A percentile compares a stretch with the other conserved stretches of the same genome.
phyloP scores from a whole-genome alignment of 2,329 filamentous ascomycete species.

The Fusarium sterilihyphosum region DNA sequence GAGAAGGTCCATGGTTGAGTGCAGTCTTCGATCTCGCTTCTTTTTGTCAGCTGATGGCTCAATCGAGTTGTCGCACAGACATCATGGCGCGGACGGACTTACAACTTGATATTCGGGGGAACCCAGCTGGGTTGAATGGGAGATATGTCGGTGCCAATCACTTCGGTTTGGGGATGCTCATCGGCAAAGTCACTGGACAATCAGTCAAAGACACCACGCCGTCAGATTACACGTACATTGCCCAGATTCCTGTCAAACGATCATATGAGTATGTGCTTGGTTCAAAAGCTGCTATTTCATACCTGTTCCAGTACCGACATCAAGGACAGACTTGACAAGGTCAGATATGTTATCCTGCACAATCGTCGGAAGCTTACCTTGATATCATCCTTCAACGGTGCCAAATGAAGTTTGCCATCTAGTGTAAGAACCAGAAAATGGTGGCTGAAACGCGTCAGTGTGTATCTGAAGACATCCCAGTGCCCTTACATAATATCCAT shows the following conservation, averaged over 20 bases:
- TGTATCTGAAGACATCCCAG: accelerated
- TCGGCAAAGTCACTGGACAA: conserved; percentile 3
- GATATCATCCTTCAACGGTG: neutral
- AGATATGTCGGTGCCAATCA: conserved; percentile 7
- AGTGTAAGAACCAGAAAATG: conserved; percentile 2
- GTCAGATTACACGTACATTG: neutral
- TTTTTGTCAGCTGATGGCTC: neutral
- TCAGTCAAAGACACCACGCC: neutral
- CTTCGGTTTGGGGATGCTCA: neutral
- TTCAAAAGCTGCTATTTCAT: neutral
- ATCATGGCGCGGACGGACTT: accelerated
- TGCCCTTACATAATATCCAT: conserved; percentile 6
- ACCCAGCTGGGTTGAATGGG: conserved; percentile 13
- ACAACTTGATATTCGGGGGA: conserved; percentile 8
- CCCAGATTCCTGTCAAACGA: neutral
- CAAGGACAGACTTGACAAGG: neutral
- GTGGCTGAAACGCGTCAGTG: neutral
- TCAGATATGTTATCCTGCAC: neutral
- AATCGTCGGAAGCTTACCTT: neutral
- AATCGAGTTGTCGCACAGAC: accelerated
- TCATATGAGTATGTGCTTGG: neutral
- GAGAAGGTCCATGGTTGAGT: conserved; percentile 13
- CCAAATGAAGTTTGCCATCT: neutral
- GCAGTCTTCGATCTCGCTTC: conserved; percentile 7
- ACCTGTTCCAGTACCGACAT: conserved; percentile 10